Evolutionary conservation across 768 basidiomycete species (phyloP), one percentile per base, ranked within the genome.

Genomic region (Boletus subparvulus): DNA sequence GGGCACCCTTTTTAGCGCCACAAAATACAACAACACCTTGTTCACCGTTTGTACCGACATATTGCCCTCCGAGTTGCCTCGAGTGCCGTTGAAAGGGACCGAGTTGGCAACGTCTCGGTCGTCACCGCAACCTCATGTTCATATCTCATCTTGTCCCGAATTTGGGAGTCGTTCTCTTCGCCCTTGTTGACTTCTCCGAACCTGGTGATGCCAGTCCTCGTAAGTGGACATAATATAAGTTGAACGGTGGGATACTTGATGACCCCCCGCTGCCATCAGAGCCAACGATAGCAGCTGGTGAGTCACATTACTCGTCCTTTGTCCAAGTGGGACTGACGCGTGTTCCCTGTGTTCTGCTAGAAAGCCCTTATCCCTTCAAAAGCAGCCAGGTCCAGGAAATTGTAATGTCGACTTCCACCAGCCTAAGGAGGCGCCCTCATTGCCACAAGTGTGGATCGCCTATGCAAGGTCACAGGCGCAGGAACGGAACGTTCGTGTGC

Each of bases 391-490:
- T 50, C 12, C 11, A 46, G 41, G 41, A 36, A 53, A 52, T 50
- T 35, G n/a, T 32, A 41, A 71, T 71, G 68, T 64, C 68, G 17
- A 63, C 67, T 37, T 65, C 67, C 43, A 58, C 68, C 21, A 70
- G 69, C 47, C 40, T 61, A 24, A 72, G 70, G 53, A 73, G 52
- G 55, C 72, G 70, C n/a, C 70, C 70, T 39, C 72, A 70, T 49
- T 72, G 70, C 37, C 72, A 73, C 63, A 74, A 58, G 51, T 72
- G 70, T 40, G 68, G 70, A 37, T 63, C 58, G 19, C 64, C 62
- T 39, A 72, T 72, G 70, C 71, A 71, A 43, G 70, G 70, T 16
- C 70, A 72, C 41, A 70, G 56, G 49, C 70, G 72, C 39, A 69
- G 63, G 56, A 69, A 66, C 40, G 72, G 72, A 47, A 60, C 48